Conservation (phyloP, 192 early-diverging fungal genomes). For the Umbelopsis vinacea region DNA sequence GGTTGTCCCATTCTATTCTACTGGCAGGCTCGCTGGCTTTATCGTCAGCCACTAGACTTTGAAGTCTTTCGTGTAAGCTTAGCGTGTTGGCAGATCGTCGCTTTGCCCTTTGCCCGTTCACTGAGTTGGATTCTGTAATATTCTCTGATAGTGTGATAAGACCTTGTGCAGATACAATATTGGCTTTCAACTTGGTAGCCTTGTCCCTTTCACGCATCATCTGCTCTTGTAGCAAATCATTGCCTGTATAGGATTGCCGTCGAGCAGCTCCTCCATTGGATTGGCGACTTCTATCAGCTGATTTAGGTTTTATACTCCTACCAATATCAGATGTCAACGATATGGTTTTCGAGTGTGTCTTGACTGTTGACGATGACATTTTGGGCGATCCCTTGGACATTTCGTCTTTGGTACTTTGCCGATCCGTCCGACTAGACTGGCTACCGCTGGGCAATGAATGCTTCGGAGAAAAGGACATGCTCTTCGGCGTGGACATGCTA, state of each 20-base stretch:
- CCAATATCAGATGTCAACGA: neutral
- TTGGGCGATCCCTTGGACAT: neutral
- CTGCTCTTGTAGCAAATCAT: slow-evolving; percentile 21
- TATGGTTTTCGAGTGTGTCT: neutral
- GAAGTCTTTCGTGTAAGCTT: slow-evolving; percentile 23
- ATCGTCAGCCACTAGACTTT: slow-evolving; percentile 19
- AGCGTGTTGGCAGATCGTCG: neutral
- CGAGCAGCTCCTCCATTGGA: neutral
- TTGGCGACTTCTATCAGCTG: neutral
- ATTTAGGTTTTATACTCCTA: neutral
- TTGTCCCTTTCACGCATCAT: slow-evolving; percentile 10
- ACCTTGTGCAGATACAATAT: slow-evolving; percentile 20
- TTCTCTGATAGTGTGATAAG: slow-evolving; percentile 5
- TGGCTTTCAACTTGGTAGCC: slow-evolving; percentile 13
- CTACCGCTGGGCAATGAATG: neutral
- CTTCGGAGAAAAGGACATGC: neutral
- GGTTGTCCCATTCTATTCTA: slow-evolving; percentile 4
- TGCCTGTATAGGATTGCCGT: slow-evolving; percentile 9
- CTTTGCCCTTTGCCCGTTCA: neutral
- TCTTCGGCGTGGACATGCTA: slow-evolving; percentile 11
- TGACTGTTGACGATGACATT: neutral
- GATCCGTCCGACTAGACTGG: slow-evolving; percentile 10
- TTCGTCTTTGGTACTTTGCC: neutral
- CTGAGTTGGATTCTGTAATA: neutral
- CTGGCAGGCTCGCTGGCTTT: neutral